phyloP scores from a whole-genome alignment of 345 rosid genomes.

The Hevea brasiliensis region DNA sequence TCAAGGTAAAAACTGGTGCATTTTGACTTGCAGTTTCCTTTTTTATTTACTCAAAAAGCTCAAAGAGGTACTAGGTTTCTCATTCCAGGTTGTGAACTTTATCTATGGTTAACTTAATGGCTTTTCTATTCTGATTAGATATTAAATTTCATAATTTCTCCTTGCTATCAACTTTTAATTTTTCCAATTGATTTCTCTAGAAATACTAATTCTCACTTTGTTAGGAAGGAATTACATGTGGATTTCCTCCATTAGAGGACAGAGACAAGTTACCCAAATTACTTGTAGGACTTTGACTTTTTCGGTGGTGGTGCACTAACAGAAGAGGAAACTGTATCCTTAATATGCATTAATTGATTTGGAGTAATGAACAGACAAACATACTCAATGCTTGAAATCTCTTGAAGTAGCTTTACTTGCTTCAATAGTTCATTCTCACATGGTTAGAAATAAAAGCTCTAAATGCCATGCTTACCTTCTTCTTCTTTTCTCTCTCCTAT shows the following conservation, averaged over 20 bases:
- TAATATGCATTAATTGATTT: constrained; percentile 8
- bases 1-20: neutral
- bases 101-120: neutral
- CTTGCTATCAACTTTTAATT: neutral
- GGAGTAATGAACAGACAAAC: constrained; percentile 4
- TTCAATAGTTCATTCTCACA: constrained; percentile 52
- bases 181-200: neutral
- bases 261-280: constrained; percentile 63
- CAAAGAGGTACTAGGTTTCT: neutral
- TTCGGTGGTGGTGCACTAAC: constrained; percentile 62
- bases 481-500: no score
- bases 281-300: constrained; percentile 64
- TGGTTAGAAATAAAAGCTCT: constrained; percentile 58
- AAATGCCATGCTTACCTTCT: constrained; percentile 53
- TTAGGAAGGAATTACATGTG: constrained; percentile 66
- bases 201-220: neutral
- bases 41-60: neutral
- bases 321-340: constrained; percentile 72
- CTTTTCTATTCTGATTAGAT: neutral
- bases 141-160: neutral
- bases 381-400: constrained; percentile 1
- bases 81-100: neutral
- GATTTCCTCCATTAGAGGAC: constrained; percentile 83
- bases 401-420: neutral
- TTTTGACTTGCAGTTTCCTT: neutral